Evolutionary conservation across 805 yeast species (phyloP), one percentile per base, ranked within the genome.

Genomic region (Candida broadrunensis): DNA sequence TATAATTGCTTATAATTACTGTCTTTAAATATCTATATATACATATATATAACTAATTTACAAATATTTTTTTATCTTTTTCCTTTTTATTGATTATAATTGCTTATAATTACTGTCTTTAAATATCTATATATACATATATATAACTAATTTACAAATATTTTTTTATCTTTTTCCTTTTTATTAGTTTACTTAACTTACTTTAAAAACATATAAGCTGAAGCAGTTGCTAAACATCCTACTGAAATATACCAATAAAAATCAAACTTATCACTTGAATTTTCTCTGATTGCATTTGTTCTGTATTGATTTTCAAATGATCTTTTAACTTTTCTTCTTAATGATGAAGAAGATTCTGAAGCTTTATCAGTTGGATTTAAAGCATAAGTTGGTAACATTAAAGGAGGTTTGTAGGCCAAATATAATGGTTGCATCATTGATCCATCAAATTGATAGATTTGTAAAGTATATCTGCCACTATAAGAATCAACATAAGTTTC

Each of bases 341-440:
- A 67, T 38, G 59, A 49, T 6, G 61, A 33, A 30, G 54, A 51
- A 9, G 75, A 60, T 29, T 67, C 63, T 5, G 72, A 56, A 2
- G 70, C 65, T 23, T 49, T 44, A 33, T 70, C 69, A 2, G 96
- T 86, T 17, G 99, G 99, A 63, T 90, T 91, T 73, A 93, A 68
- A 0, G 97, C 90, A 39, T 60, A 65, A 1, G 98, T 93, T 17
- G 99, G 99, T 45, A 93, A 78, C 99, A 93, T 93, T 78, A 85
- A 75, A 8, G 99, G 95, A 5, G 99, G 99, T 53, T 78, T 77
- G 70, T 90, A 93, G 2, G 95, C 96, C 61, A 93, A 74, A 63
- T 88, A 93, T 54, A 93, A 63, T 0, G 99, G 98, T 50, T 88
- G 91, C 72, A 85, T 64, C 34, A 80, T 80, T 14, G 86, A 61